phyloP scores from a whole-genome alignment of 2,329 filamentous ascomycete genomes.

The Ascosphaera acerosa region DNA sequence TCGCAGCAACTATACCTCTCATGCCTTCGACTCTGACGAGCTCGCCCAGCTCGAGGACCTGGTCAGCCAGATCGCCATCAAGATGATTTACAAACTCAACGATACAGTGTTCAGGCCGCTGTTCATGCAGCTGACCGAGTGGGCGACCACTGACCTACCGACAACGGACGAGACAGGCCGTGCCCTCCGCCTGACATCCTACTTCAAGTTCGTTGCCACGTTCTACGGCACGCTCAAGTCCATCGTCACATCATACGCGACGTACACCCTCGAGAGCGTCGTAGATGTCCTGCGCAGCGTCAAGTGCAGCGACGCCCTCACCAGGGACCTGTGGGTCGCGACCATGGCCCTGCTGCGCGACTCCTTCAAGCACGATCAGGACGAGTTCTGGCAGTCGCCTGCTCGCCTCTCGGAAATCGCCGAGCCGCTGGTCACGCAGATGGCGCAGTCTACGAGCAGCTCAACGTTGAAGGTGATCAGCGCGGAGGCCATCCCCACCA shows the following conservation, averaged over 20 bases:
- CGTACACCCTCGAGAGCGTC: conserved; percentile 55
- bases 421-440: conserved; percentile 42
- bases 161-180: conserved; percentile 35
- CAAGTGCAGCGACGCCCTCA: conserved; percentile 19
- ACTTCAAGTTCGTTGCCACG: conserved; percentile 54
- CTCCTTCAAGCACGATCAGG: conserved; percentile 71
- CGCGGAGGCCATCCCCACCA: conserved; percentile 40
- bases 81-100: conserved; percentile 92
- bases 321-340: conserved; percentile 38
- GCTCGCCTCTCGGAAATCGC: conserved; percentile 57
- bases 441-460: conserved; percentile 21
- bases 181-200: conserved; percentile 40
- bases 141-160: conserved; percentile 36
- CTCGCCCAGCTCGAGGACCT: conserved; percentile 34
- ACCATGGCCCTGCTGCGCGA: conserved; percentile 46
- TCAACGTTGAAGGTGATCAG: conserved; percentile 21
- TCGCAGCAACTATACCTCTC: conserved; percentile 14
- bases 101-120: conserved; percentile 81
- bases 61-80: conserved; percentile 46
- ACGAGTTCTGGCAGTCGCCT: conserved; percentile 86
- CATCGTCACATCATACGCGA: conserved; percentile 78
- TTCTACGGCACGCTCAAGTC: conserved; percentile 79
- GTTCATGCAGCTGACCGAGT: conserved; percentile 67
- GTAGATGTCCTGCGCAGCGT: conserved; percentile 31
- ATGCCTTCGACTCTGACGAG: conserved; percentile 22